Base-by-base conservation (phyloP, 306 rosid species). In the Erythrophleum fordii region DNA sequence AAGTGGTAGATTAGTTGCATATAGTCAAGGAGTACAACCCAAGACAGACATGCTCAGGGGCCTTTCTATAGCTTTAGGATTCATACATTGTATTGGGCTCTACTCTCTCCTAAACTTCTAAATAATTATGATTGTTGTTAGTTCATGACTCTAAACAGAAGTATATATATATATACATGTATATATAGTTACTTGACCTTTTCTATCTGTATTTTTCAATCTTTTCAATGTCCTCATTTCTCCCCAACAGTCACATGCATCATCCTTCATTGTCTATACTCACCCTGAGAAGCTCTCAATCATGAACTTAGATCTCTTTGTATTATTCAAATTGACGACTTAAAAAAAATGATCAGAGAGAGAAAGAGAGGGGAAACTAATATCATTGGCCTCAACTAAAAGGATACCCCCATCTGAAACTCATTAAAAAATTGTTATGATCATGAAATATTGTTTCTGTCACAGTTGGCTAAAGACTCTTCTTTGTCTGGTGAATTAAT, bases 281-380 rank as follows among this genome's bases (percentile, higher is more conserved):
- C 48, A 73, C 77, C 41, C 62, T 77, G 75, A 65, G 66, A 77
- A 85, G 28, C 81, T 77, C 76, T 83, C 86, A 83, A 87, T 86
- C 87, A 87, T 90, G 83, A 82, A 90, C 84, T 82, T 73, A 75
- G 91, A 86, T 85, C 78, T 85, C 84, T 79, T 67, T 66, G 17
- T 34, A 79, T 83, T 74, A 59, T 62, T 86, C 77, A 31, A 77
- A 26, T 56, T 49, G 76, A 79, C 3, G 48, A 52, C 25, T 39
- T 42, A 65, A 53, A 81, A n/a, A 74, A 41, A 69, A 42, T 23
- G n/a, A 42, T 74, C 0, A 69, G 67, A 79, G 49, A 78, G 78
- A 72, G 29, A 61, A 20, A 67, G 56, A 73, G 49, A 65, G 12
- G 52, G 34, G n/a, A 20, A 13, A 77, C 83, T 42, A 87, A 84